Conservation (phyloP, 1,139 yeast genomes). For the Suhomyces taliae region DNA sequence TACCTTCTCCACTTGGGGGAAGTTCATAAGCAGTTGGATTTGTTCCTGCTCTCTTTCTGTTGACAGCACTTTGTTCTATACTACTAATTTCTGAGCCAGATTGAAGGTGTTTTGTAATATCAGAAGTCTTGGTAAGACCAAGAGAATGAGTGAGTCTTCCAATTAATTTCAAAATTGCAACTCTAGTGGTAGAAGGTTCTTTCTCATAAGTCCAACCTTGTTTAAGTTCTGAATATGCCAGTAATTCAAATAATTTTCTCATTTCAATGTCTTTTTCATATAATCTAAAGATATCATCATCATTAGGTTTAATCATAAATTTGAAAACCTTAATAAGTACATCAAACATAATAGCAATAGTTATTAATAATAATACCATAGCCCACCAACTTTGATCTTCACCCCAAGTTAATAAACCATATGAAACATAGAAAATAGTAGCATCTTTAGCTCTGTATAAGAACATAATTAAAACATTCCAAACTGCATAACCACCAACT, state of each 20-base stretch:
- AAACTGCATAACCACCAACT: constrained; percentile 81
- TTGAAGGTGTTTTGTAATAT: not conserved
- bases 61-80: constrained; percentile 21
- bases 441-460: constrained; percentile 60
- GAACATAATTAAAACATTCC: constrained; percentile 77
- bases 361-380: constrained; percentile 53
- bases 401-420: constrained; percentile 77
- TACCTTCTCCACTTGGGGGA: constrained; percentile 53
- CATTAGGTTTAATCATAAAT: constrained; percentile 61
- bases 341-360: constrained; percentile 67
- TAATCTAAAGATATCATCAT: constrained; percentile 75
- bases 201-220: constrained; percentile 78
- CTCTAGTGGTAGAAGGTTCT: constrained; percentile 35
- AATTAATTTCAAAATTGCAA: constrained; percentile 13
- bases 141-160: constrained; percentile 7
- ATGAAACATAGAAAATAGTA: constrained; percentile 69
- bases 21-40: constrained; percentile 44
- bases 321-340: constrained; percentile 58
- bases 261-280: constrained; percentile 71
- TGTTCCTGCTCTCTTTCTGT: constrained; percentile 54
- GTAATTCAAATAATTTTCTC: constrained; percentile 69
- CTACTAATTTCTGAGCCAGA: not conserved
- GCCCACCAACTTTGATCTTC: constrained; percentile 86
- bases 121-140: constrained; percentile 4
- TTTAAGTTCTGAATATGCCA: constrained; percentile 67